Evolutionary conservation across 2,329 filamentous ascomycete genomes (phyloP).

Genomic region (Coniochaeta hoffmannii): DNA sequence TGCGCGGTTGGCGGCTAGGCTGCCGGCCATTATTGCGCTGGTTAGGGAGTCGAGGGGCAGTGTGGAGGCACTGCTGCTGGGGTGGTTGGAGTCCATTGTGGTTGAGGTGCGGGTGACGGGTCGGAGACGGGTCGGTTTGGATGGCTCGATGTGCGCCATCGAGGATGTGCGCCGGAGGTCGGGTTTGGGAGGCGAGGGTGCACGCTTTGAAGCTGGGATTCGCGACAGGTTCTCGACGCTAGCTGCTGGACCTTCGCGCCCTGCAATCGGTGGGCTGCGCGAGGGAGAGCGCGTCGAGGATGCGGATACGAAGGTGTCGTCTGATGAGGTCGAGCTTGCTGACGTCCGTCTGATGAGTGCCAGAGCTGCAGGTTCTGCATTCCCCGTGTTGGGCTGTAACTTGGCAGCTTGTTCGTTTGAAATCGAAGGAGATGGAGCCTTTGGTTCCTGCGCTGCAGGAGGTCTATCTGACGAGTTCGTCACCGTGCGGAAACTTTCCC

Average conservation of each 20-base stretch:
- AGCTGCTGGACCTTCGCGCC: neutral
- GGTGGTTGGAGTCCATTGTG: constrained; percentile 3
- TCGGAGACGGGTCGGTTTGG: neutral
- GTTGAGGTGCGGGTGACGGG: constrained; percentile 10
- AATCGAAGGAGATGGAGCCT: neutral
- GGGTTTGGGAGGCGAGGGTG: neutral
- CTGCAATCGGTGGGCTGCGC: neutral
- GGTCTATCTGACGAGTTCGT: neutral
- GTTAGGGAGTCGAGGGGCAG: constrained; percentile 59
- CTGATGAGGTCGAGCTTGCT: constrained; percentile 28
- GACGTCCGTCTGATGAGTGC: constrained; percentile 10
- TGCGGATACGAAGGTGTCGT: constrained; percentile 37
- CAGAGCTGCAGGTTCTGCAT: neutral
- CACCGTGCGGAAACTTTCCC: neutral
- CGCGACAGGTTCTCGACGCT: neutral
- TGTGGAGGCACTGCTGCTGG: constrained; percentile 16
- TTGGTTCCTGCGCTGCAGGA: neutral
- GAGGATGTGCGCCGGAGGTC: neutral
- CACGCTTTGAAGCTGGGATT: neutral
- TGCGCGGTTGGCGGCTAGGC: constrained; percentile 44
- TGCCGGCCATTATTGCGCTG: constrained; percentile 68
- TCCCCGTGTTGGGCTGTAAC: neutral
- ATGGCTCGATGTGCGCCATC: neutral
- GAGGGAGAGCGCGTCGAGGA: constrained; percentile 19
- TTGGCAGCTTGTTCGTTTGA: neutral